Evolutionary conservation across 140 eudicot genomes (phyloP).

Genomic region (Cichorium intybus): DNA sequence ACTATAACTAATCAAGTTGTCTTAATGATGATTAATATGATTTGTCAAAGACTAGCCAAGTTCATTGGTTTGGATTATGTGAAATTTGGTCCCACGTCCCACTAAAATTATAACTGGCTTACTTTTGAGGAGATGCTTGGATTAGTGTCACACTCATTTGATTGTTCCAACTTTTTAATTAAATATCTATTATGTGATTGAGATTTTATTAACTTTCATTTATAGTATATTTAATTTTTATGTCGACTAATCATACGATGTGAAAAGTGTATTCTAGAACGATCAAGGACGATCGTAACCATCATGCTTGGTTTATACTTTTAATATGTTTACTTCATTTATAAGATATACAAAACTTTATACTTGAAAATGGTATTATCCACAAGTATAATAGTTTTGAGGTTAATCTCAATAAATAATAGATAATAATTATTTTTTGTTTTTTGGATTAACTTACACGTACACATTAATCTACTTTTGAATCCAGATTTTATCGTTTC

Average conservation of each 20-base stretch:
- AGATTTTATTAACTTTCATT: not conserved
- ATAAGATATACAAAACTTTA: no score
- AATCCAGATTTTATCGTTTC: no score
- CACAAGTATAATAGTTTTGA: no score
- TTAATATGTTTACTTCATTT: no score
- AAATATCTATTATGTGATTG: not conserved
- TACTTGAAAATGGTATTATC: no score
- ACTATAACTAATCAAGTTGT: no score
- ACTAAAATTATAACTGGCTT: conserved; percentile 6
- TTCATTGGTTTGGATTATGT: conserved; percentile 16
- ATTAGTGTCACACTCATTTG: not conserved
- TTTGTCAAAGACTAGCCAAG: conserved; percentile 17
- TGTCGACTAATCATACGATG: not conserved
- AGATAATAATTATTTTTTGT: no score
- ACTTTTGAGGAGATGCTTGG: conserved; percentile 10
- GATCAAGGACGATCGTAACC: not conserved
- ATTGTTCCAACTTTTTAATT: not conserved
- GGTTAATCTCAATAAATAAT: no score
- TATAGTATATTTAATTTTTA: not conserved
- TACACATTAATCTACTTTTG: no score
- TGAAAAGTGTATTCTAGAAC: not conserved
- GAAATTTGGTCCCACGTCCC: conserved; percentile 26
- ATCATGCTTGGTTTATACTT: no score
- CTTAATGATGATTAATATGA: conserved; percentile 22
- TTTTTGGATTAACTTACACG: no score